Conservation (phyloP, 78 protist species). For the Dictyostelium brefeldianum region DNA sequence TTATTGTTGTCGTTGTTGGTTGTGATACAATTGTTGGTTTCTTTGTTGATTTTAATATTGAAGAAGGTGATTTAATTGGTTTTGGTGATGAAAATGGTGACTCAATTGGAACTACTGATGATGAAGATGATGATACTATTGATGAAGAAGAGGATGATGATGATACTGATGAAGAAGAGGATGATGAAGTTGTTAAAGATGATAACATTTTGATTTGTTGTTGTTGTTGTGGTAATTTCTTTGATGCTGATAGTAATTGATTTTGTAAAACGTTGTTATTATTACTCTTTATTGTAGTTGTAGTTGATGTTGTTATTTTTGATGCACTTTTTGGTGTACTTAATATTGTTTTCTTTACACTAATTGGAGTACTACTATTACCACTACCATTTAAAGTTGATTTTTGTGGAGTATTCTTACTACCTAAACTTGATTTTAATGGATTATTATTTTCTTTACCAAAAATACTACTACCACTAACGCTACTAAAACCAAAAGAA, state of each 20-base stretch:
- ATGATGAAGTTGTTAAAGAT: neutral
- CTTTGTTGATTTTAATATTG: neutral
- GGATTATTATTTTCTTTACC: neutral
- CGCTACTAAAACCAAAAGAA: neutral
- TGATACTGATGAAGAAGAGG: neutral
- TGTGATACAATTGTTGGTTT: neutral
- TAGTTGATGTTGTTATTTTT: neutral
- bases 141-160: neutral
- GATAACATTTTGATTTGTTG: neutral
- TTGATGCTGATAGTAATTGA: neutral
- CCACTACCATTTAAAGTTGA: neutral
- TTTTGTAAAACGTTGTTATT: neutral
- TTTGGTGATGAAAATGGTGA: constrained; percentile 40
- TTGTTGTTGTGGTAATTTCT: neutral
- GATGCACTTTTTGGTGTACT: constrained; percentile 11
- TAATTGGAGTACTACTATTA: neutral
- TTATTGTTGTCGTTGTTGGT: neutral
- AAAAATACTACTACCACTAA: neutral
- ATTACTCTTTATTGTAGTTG: neutral
- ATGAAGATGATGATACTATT: neutral
- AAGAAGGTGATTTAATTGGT: neutral
- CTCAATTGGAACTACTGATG: neutral
- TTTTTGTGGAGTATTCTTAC: neutral
- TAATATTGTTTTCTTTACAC: neutral
- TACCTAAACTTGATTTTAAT: neutral